Conservation (phyloP, 805 yeast species). For the Clavispora phyllophila region DNA sequence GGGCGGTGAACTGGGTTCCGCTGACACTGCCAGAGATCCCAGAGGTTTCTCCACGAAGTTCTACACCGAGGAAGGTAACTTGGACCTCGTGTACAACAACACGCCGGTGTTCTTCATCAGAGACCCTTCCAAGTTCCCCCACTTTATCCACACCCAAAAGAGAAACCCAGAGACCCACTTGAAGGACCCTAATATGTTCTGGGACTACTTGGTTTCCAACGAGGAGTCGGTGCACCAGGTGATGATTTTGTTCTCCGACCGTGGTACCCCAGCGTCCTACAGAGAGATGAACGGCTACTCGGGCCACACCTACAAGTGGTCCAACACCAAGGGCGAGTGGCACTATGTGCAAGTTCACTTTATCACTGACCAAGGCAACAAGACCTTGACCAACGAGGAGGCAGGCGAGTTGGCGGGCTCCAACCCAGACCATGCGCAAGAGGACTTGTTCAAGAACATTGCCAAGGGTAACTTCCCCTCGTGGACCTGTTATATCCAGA, state of each 20-base stretch:
- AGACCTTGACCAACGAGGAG: slow-evolving; percentile 55
- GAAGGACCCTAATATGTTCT: slow-evolving; percentile 76
- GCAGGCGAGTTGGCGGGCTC: slow-evolving; percentile 65
- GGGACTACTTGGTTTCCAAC: slow-evolving; percentile 76
- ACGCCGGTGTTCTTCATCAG: slow-evolving; percentile 82
- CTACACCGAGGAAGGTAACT: slow-evolving; percentile 79
- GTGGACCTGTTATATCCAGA: slow-evolving; percentile 82
- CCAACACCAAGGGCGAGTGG: slow-evolving; percentile 72
- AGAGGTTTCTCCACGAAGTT: slow-evolving; percentile 79
- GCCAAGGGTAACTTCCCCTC: slow-evolving; percentile 74
- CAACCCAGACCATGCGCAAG: slow-evolving; percentile 78
- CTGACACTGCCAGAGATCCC: slow-evolving; percentile 84
- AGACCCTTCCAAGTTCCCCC: slow-evolving; percentile 83
- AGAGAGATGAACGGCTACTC: slow-evolving; percentile 83
- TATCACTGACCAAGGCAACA: slow-evolving; percentile 57
- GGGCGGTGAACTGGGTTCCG: slow-evolving; percentile 78
- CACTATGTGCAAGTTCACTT: slow-evolving; percentile 74
- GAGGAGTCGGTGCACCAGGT: slow-evolving; percentile 75
- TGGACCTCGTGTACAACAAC: slow-evolving; percentile 82
- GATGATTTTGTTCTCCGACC: slow-evolving; percentile 66
- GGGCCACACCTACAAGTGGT: slow-evolving; percentile 81
- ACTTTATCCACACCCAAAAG: slow-evolving; percentile 85
- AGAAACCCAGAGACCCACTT: slow-evolving; percentile 75
- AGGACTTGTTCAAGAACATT: slow-evolving; percentile 74
- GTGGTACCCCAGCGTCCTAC: slow-evolving; percentile 75